Percentiles rank a stretch among this genome's conserved stretches.
Evolutionary conservation across 257 asterid genomes (phyloP).

Genomic region (Leonotis leonurus): DNA sequence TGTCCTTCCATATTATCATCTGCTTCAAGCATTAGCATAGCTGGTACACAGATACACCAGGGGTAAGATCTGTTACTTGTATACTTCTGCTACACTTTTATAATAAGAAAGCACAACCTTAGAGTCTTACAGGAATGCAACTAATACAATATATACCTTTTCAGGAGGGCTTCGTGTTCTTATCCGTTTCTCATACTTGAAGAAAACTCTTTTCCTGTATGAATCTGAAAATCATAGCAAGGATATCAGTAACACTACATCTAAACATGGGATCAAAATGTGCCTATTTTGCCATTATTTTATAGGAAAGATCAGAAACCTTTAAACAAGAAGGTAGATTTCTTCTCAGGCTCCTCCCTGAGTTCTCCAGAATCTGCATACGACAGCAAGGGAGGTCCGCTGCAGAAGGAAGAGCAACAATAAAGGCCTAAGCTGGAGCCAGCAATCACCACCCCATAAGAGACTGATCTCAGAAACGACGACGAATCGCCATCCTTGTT

Average conservation of each 20-base stretch:
- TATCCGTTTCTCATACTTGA: constrained; percentile 90
- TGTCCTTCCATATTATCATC: background rate
- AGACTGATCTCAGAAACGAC: constrained; percentile 32
- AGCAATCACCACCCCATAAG: constrained; percentile 31
- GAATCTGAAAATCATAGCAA: constrained; percentile 42
- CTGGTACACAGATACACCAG: background rate
- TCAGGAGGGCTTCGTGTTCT: constrained; percentile 83
- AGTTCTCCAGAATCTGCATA: constrained; percentile 57
- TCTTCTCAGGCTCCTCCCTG: constrained; percentile 27
- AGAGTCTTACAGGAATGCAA: background rate
- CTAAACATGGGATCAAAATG: background rate
- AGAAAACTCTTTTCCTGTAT: constrained; percentile 78
- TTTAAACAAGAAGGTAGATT: constrained; percentile 43
- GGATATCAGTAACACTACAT: background rate
- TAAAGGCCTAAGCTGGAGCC: constrained; percentile 44
- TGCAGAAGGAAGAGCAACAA: constrained; percentile 25
- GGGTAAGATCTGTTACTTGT: background rate
- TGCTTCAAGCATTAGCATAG: background rate
- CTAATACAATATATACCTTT: constrained; percentile 41
- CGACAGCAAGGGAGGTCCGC: constrained; percentile 27
- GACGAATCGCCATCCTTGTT: constrained; percentile 16
- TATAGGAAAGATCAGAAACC: constrained; percentile 28
- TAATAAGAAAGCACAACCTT: no score
- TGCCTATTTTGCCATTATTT: no score
- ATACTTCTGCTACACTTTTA: background rate